Evolutionary conservation across 805 yeast species (phyloP), one percentile per base, ranked within the genome.

Genomic region (Metschnikowia sp.): DNA sequence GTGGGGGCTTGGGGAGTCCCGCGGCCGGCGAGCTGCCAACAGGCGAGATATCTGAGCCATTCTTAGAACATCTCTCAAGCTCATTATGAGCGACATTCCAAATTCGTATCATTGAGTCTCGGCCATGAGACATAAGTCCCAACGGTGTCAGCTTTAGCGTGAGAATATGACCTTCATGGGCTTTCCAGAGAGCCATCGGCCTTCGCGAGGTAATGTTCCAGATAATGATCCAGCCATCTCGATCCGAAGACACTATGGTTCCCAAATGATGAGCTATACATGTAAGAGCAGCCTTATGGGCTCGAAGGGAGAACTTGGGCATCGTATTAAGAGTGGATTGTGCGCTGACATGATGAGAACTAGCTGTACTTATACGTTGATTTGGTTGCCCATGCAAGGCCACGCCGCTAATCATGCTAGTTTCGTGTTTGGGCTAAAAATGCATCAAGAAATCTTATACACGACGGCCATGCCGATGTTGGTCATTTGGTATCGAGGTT

Each of bases 191-290:
- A 0, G 73, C 74, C 1, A 75, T 40, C 0, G 89, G 86, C 39
- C 94, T 63, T 35, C 82, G 66, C 0, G 79, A 71, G 1, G 64
- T 57, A 8, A 87, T 51, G 47, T 81, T 77, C 96, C 96, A 87
- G 73, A 83, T 70, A 1, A 80, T 70, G 3, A 81, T 55, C 71
- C 78, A 72, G 0, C 96, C 96, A 0, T 68, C 60, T 28, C 81
- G 82, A 59, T 86, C 94, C 5, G 79, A 79, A 0, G 86, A 72
- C 1, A 78, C 57, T 3, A 84, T 51, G 13, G 35, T 42, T 9
- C 37, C 30, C 11, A 42, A 36, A 37, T 40, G 45, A 10, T 42
- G 8, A 4, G 48, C 13, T 6, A 56, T 42, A 33, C 56, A 49
- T 13, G 58, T 44, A 30, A 56, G 40, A 12, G 59, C 50, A 7